Evolutionary conservation across 306 rosid genomes (phyloP), one percentile per base, ranked within the genome.

Genomic region (Urtica urens): DNA sequence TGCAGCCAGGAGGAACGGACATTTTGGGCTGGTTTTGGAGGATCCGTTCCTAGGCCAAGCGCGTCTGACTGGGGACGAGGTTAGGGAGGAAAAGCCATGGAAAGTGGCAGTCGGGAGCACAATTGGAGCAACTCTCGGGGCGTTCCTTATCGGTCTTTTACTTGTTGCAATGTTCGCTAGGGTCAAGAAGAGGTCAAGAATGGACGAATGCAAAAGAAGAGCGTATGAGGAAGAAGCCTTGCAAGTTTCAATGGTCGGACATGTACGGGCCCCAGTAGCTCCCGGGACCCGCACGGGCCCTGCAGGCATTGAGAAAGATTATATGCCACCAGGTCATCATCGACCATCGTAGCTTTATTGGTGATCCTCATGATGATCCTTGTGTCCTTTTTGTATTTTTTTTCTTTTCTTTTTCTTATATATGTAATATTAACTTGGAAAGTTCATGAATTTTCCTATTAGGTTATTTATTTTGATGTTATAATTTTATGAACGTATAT

Each of bases 191-290:
- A 75, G 66, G 46, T 66, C 99, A n/a, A 81, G 83, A 66, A 79
- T 85, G 76, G 95, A 56, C 49, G 83, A 79, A 65, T 44, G 84
- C 92, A 92, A 79, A 58, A 81, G 95, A 23, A 85, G 92, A 21
- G 95, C 87, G 19, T 90, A 90, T 39, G 94, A 81, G 68, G 99
- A 90, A 54, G 99, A 90, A 72, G 95, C 95, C 2, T 65, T 90
- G 49, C 99, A 85, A 53, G 99, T 90, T 1, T 85, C 99, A 10
- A 90, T 90, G 99, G 99, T 90, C 50, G 99, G 99, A 20, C 95
- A 85, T 65, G 83, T 90, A 1, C 71, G 95, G 39, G 95, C 99
- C 73, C 99, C 95, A 19, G 75, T 73, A 1, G 94, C 95, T 2
- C 24, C 72, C 4, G 76, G 63, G 10, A 75, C 95, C 9, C 44